Percentiles rank a stretch among this genome's conserved stretches.
Conservation (phyloP, 345 rosid species). For the Raphanus raphanistrum region DNA sequence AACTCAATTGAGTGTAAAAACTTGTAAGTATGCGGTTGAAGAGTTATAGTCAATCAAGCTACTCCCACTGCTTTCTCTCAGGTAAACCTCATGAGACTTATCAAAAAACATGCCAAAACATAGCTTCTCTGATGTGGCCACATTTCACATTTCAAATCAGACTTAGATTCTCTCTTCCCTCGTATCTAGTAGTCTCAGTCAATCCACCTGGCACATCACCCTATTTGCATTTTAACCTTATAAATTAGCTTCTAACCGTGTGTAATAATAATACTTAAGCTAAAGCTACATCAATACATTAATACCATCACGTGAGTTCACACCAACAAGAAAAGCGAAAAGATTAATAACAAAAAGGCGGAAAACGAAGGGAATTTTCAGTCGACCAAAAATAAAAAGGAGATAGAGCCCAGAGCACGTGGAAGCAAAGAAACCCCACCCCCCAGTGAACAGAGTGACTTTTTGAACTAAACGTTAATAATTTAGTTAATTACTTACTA, state of each 20-base stretch:
- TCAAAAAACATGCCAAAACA: conserved; percentile 33
- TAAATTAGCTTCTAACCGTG: conserved; percentile 18
- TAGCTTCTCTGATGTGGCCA: conserved; percentile 13
- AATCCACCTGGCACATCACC: conserved; percentile 17
- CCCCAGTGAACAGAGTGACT: conserved; percentile 51
- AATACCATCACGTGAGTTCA: conserved; percentile 18
- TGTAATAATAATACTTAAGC: too few relatives aligned
- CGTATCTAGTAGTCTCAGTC: conserved; percentile 33
- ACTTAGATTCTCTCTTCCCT: conserved; percentile 19
- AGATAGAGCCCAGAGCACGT: conserved; percentile 36
- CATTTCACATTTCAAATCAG: conserved; percentile 20
- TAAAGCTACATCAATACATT: too few relatives aligned
- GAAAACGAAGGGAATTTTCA: conserved; percentile 11
- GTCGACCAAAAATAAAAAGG: background rate
- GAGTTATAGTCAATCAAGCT: conserved; percentile 15
- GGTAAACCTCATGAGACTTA: conserved; percentile 17
- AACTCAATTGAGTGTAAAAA: background rate
- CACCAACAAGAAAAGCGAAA: conserved; percentile 6
- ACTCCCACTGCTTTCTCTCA: conserved; percentile 20
- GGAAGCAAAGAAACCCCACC: conserved; percentile 38
- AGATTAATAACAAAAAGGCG: background rate
- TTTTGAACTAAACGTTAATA: background rate
- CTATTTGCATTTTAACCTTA: background rate
- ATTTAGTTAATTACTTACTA: background rate
- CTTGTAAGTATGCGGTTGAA: background rate